Evolutionary conservation across 176 grass and related monocot genomes (phyloP).

Genomic region (Ananas comosus): DNA sequence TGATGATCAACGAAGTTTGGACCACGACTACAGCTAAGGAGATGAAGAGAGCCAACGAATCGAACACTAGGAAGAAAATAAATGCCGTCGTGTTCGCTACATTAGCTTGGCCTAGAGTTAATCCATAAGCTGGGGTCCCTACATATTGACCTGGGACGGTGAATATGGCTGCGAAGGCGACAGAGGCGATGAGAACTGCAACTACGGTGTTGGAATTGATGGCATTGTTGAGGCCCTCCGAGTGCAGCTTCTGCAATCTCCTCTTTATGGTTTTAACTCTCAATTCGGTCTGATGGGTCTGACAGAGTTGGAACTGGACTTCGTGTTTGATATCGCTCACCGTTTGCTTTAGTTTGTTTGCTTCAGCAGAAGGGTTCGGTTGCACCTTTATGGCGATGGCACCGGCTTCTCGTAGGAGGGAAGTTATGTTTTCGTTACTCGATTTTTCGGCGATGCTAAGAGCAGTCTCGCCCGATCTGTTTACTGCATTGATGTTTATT

Average conservation of each 20-base stretch:
- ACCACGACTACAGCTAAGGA: slow-evolving; percentile 75
- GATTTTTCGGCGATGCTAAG: slow-evolving; percentile 70
- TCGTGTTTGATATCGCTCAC: not conserved
- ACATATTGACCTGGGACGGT: slow-evolving; percentile 51
- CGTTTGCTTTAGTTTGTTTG: slow-evolving; percentile 91
- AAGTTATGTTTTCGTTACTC: slow-evolving; percentile 47
- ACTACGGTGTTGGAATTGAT: slow-evolving; percentile 51
- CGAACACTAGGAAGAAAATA: slow-evolving; percentile 79
- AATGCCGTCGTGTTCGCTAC: slow-evolving; percentile 31
- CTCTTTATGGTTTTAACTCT: slow-evolving; percentile 79
- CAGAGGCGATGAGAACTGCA: not conserved
- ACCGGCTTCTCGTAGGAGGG: slow-evolving; percentile 52
- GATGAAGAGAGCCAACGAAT: slow-evolving; percentile 84
- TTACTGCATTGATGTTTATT: slow-evolving; percentile 29
- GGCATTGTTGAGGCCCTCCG: slow-evolving; percentile 30
- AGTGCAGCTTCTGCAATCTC: slow-evolving; percentile 75
- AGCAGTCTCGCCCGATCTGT: slow-evolving; percentile 65
- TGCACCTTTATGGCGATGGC: slow-evolving; percentile 55
- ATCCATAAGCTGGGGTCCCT: not conserved
- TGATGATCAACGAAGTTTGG: slow-evolving; percentile 85
- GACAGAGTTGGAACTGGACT: not conserved
- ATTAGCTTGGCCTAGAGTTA: not conserved
- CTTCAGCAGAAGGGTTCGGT: slow-evolving; percentile 57
- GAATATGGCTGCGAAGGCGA: not conserved
- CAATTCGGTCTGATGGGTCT: slow-evolving; percentile 80